phyloP scores from a whole-genome alignment of 768 basidiomycete genomes.

The Kwoniella pini region DNA sequence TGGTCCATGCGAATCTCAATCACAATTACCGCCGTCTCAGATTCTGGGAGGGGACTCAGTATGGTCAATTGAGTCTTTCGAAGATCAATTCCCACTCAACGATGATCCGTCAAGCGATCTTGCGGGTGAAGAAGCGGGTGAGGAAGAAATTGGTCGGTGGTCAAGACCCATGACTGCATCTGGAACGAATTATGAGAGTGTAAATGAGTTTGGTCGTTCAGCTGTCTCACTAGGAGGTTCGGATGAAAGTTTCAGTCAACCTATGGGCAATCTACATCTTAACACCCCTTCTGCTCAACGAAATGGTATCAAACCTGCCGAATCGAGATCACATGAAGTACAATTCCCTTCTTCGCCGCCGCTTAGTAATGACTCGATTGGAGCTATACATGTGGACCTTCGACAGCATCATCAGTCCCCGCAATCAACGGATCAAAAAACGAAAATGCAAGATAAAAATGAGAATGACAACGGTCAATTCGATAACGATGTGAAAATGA shows the following conservation, averaged over 20 bases:
- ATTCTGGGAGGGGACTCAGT: constrained; percentile 37
- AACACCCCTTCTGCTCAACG: constrained; percentile 28
- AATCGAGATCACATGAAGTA: not conserved
- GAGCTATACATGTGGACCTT: not conserved
- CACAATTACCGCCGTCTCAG: constrained; percentile 10
- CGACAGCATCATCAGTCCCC: not conserved
- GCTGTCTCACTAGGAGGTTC: constrained; percentile 7
- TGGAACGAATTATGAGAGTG: constrained; percentile 33
- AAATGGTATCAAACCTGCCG: not conserved
- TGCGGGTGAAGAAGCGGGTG: constrained; percentile 15
- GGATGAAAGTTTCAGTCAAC: constrained; percentile 48
- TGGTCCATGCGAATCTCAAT: constrained; percentile 24
- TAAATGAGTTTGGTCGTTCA: constrained; percentile 3
- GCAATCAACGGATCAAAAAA: not conserved
- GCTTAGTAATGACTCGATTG: not conserved
- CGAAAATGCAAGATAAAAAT: not conserved
- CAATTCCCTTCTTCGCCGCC: not conserved
- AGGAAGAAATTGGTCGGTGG: constrained; percentile 15
- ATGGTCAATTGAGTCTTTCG: constrained; percentile 43
- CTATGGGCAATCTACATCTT: constrained; percentile 45
- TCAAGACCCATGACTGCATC: constrained; percentile 29
- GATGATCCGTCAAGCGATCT: not conserved
- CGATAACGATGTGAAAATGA: not conserved
- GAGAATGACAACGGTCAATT: not conserved
- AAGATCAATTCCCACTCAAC: constrained; percentile 19